Evolutionary conservation across 2,329 filamentous ascomycete species (phyloP).

Genomic region (Xylaria sp.): DNA sequence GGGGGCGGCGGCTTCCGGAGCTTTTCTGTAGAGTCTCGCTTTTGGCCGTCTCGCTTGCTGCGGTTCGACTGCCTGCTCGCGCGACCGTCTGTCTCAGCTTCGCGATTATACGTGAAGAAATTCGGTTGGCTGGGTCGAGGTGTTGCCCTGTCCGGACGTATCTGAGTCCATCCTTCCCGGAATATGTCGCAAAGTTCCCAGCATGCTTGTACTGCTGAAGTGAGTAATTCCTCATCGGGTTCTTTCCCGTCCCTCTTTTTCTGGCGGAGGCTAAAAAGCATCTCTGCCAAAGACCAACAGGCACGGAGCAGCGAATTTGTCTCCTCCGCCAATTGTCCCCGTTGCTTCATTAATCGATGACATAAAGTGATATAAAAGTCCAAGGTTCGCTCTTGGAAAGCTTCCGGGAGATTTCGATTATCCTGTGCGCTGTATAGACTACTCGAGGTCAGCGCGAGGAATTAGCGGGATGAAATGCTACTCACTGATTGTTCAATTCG

Average conservation of each 20-base stretch:
- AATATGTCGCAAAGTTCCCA: constrained; percentile 97
- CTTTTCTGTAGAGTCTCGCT: constrained; percentile 62
- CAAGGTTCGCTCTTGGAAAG: constrained; percentile 87
- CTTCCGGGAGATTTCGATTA: constrained; percentile 78
- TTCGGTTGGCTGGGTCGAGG: constrained; percentile 82
- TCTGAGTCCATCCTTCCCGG: constrained; percentile 89
- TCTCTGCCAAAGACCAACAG: constrained; percentile 91
- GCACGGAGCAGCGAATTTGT: constrained; percentile 85
- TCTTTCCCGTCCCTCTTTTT: constrained; percentile 78
- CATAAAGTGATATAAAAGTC: constrained; percentile 96
- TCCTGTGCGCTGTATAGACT: constrained; percentile 92
- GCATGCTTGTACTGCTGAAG: constrained; percentile 89
- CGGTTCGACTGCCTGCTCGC: constrained; percentile 64
- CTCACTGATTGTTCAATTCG: constrained; percentile 90
- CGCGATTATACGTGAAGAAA: constrained; percentile 67
- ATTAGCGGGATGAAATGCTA: constrained; percentile 12
- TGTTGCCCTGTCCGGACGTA: constrained; percentile 85
- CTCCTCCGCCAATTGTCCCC: constrained; percentile 79
- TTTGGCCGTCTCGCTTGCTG: constrained; percentile 65
- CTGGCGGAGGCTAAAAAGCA: constrained; percentile 90
- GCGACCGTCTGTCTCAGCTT: constrained; percentile 60
- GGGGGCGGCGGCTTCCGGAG: constrained; percentile 59
- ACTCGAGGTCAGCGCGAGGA: constrained; percentile 16
- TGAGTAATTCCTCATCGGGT: constrained; percentile 84
- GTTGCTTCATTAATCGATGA: constrained; percentile 95